Base-by-base conservation (phyloP, 2,329 filamentous ascomycete species). In the Dothideomycetes sp. region DNA sequence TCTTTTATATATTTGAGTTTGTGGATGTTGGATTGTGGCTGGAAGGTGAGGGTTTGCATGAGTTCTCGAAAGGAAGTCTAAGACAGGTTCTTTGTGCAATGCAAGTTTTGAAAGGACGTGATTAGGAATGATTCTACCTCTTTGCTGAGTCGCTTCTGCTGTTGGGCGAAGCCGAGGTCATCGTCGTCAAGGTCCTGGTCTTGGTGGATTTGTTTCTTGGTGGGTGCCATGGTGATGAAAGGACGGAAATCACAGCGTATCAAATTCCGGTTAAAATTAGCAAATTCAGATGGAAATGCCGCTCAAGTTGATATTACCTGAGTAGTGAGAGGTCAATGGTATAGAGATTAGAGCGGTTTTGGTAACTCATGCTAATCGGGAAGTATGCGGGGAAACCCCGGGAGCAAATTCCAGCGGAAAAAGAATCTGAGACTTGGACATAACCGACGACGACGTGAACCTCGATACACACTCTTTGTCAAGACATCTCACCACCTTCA, bases 281-380 rank as follows among this genome's bases (percentile, higher is more conserved):
- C 3, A 12, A 2, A 18, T 3, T 17, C 16, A 22, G 18, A 9
- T 5, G 11, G n/a, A n/a, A n/a, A n/a, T n/a, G n/a, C n/a, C n/a
- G n/a, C n/a, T n/a, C n/a, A n/a, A n/a, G n/a, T n/a, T n/a, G n/a
- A n/a, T n/a, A n/a, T n/a, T n/a, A n/a, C 12, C 22, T 17, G 28
- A 31, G n/a, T 10, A 8, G 10, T 31, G n/a, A 10, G 28, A 17
- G 15, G 13, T 2, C 13, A 13, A 11, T 17, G 15, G 9, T 15
- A 13, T 24, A 24, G 22, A 7, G 5, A 25, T 22, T 41, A 41
- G 37, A 28, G 37, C 9, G 30, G 17, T 27, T 41, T 33, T n/a
- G 5, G 15, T 12, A 10, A 22, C 2, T 4, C 12, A 8, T 6
- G 19, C 30, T 7, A 10, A 22, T 24, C 6, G 22, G 30, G 30